Evolutionary conservation across 2,329 filamentous ascomycete genomes (phyloP).

Genomic region (Talaromyces sp.): DNA sequence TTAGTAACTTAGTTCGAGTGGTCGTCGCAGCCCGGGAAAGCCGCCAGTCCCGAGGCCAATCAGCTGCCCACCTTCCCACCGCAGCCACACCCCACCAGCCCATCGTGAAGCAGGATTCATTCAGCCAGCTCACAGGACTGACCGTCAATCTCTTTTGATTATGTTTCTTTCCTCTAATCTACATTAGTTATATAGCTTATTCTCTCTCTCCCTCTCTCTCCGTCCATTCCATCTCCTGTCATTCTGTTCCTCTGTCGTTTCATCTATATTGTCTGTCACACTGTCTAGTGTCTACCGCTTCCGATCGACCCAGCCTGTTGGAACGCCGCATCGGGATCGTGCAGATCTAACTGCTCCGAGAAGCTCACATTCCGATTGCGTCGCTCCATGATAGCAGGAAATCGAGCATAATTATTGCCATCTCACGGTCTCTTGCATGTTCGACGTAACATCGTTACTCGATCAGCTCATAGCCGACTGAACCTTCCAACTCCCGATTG

Average conservation of each 20-base stretch:
- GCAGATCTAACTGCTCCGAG: conserved; percentile 11
- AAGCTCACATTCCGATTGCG: conserved; percentile 8
- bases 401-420: not conserved
- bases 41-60: not conserved
- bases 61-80: not conserved
- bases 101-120: not conserved
- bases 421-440: conserved; percentile 3
- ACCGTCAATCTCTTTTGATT: not conserved
- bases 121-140: not conserved
- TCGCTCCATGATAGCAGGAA: not conserved
- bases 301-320: not conserved
- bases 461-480: not conserved
- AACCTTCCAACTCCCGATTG: not conserved
- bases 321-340: conserved; percentile 15
- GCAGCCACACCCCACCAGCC: not conserved
- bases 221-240: not conserved
- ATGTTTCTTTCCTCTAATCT: too few species aligned
- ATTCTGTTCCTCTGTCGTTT: not conserved
- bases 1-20: not conserved
- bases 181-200: too few species aligned
- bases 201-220: not conserved
- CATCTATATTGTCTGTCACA: not conserved
- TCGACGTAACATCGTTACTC: not conserved
- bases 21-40: not conserved
- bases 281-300: not conserved